phyloP scores from a whole-genome alignment of 495 filamentous ascomycete species.

The Articulospora tetracladia region DNA sequence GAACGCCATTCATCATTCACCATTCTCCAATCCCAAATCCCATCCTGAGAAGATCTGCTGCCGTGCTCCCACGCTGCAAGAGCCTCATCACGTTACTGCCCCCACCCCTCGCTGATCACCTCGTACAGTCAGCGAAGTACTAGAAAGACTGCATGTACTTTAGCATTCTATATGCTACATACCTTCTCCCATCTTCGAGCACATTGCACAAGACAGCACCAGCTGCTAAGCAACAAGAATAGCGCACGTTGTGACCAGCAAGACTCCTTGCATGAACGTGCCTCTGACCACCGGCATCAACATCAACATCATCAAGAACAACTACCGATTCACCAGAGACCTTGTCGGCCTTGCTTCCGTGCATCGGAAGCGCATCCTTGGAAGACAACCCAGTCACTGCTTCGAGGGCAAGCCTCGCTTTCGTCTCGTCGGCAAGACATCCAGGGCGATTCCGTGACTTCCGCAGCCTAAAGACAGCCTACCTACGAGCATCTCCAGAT shows the following conservation, averaged over 20 bases:
- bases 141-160: background rate
- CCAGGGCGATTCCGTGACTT: background rate
- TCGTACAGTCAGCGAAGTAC: background rate
- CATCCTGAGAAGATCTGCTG: conserved; percentile 22
- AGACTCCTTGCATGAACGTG: background rate
- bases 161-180: background rate
- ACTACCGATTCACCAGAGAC: background rate
- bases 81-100: conserved; percentile 26
- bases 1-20: conserved; percentile 10
- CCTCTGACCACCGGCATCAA: background rate
- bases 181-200: background rate
- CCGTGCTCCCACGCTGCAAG: conserved; percentile 23
- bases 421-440: background rate
- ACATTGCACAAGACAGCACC: background rate
- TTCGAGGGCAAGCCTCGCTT: background rate
- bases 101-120: background rate
- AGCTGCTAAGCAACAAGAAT: background rate
- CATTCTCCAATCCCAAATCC: conserved; percentile 19
- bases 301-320: background rate
- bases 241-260: background rate
- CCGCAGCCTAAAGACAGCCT: conserved; percentile 11
- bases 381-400: background rate
- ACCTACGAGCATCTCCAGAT: background rate
- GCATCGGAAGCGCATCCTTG: background rate
- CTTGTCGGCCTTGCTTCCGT: background rate